A percentile compares a stretch with the other conserved stretches of the same genome.
phyloP scores from a whole-genome alignment of 2,329 filamentous ascomycete species.

The Fusarium miscanthi region DNA sequence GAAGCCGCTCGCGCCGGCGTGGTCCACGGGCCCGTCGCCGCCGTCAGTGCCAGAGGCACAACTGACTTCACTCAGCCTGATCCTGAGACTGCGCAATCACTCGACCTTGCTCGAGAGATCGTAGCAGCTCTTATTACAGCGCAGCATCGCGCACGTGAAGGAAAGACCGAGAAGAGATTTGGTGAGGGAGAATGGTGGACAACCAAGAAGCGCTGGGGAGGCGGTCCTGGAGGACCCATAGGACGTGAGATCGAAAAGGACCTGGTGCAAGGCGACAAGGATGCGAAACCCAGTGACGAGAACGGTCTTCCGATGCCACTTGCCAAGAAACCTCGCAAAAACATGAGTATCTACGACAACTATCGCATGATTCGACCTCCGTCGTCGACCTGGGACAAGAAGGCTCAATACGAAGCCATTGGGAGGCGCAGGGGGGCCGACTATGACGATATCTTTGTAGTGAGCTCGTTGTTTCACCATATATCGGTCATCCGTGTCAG shows the following conservation, averaged over 20 bases:
- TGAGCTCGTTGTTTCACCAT: slow-evolving; percentile 72
- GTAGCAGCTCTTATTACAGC: slow-evolving; percentile 70
- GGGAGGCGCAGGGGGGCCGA: slow-evolving; percentile 59
- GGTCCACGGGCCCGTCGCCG: slow-evolving; percentile 71
- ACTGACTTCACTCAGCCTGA: slow-evolving; percentile 60
- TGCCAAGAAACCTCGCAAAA: slow-evolving; percentile 64
- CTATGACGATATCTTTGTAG: slow-evolving; percentile 71
- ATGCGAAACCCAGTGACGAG: slow-evolving; percentile 47
- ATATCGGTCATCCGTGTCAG: slow-evolving; percentile 67
- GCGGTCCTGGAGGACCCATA: slow-evolving; percentile 70
- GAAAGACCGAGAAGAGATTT: slow-evolving; percentile 65
- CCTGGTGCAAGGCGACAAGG: slow-evolving; percentile 59
- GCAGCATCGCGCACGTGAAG: slow-evolving; percentile 71
- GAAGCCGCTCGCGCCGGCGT: slow-evolving; percentile 69
- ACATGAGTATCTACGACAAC: slow-evolving; percentile 69
- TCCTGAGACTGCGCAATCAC: slow-evolving; percentile 65
- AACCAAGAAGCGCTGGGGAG: slow-evolving; percentile 70
- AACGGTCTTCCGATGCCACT: slow-evolving; percentile 43
- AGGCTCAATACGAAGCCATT: slow-evolving; percentile 67
- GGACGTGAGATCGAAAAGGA: slow-evolving; percentile 68
- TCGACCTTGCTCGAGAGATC: slow-evolving; percentile 71
- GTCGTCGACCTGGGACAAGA: slow-evolving; percentile 68
- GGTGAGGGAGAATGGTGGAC: slow-evolving; percentile 73
- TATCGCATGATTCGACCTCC: slow-evolving; percentile 72
- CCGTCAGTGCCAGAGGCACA: slow-evolving; percentile 67